Evolutionary conservation across 2,329 filamentous ascomycete species (phyloP), one percentile per base, ranked within the genome.

Genomic region (Diplodia scrobiculata): DNA sequence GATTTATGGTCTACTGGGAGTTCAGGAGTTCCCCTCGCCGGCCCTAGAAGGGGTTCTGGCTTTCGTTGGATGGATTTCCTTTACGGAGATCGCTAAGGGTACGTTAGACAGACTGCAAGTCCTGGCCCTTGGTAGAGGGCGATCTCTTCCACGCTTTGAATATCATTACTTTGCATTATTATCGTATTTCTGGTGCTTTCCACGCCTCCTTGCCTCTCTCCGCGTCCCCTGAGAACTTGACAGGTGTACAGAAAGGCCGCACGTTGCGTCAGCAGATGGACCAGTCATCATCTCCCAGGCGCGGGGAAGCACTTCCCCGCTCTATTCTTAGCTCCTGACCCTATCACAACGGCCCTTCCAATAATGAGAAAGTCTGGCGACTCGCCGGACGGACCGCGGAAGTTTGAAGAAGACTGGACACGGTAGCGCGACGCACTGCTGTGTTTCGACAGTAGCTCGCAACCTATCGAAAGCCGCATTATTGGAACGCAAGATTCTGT

Each of bases 231-330:
- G 58, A 50, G 11, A 13, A 7, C 36, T 27, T 34, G 54, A n/a
- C 19, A 27, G 34, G 55, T 25, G 17, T 21, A 34, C 27, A n/a
- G 21, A 34, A 50, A 47, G 13, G 21, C 38, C 27, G n/a, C 25
- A 45, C 5, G 29, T 32, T 50, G 58, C 58, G 58, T 62, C 58
- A 62, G 38, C 58, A 32, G 11, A 11, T 19, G 14, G 13, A 32
- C 41, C 45, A 32, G 41, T 62, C 58, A 17, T 62, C 58, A 48
- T 62, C 51, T 62, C 58, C 27, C 58, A 34, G 25, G 58, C 58
- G 58, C 45, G 58, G 58, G 58, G 58, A 19, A 36, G 34, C 29
- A 5, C 27, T 36, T 62, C 45, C 58, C 45, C 58, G 58, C 58
- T 62, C 58, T 62, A 50, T 51, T 62, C 19, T 50, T 48, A 62